Evolutionary conservation across 2,329 filamentous ascomycete species (phyloP).

Genomic region (Botrytis galanthina): DNA sequence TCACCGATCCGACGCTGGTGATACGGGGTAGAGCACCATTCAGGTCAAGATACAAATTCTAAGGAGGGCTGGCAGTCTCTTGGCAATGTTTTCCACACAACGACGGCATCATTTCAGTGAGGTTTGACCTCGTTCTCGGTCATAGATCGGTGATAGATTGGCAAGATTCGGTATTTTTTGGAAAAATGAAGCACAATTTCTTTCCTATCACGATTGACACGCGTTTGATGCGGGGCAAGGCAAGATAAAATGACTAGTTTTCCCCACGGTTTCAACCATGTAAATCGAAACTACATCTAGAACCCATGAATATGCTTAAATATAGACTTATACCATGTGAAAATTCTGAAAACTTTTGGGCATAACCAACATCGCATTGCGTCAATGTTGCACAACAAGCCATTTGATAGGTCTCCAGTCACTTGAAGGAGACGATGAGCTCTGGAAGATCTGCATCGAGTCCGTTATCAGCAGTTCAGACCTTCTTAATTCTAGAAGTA

Average conservation of each 20-base stretch:
- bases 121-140: background rate
- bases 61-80: background rate
- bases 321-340: background rate
- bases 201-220: background rate
- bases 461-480: background rate
- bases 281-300: background rate
- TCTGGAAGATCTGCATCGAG: background rate
- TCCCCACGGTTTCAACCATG: background rate
- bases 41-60: background rate
- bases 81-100: background rate
- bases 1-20: background rate
- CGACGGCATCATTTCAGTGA: background rate
- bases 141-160: conserved; percentile 14
- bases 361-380: background rate
- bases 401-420: background rate
- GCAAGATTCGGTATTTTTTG: background rate
- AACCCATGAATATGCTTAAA: background rate
- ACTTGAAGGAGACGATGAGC: background rate
- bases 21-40: background rate
- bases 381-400: background rate
- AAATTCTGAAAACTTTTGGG: background rate
- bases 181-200: background rate
- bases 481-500: background rate
- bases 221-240: background rate
- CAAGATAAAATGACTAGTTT: background rate